Evolutionary conservation across 2,329 filamentous ascomycete genomes (phyloP).

Genomic region (Didymella pomorum): DNA sequence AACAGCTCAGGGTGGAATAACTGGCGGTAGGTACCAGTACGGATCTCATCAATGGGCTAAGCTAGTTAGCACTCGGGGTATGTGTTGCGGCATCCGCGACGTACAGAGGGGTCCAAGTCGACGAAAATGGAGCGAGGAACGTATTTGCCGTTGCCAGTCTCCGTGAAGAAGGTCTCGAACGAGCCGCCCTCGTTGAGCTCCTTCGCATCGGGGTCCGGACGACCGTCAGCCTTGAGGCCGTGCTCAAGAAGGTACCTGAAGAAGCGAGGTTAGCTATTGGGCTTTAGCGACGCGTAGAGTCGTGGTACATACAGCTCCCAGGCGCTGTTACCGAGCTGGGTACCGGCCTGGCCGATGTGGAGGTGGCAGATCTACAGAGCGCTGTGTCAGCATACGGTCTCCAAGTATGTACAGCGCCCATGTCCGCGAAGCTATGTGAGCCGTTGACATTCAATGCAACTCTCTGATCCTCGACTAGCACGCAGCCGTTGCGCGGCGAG

Average conservation of each 20-base stretch:
- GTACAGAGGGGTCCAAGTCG: conserved; percentile 73
- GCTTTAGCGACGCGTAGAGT: conserved; percentile 19
- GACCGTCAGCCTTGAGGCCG: conserved; percentile 71
- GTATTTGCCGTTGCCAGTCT: conserved; percentile 75
- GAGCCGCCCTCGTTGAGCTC: conserved; percentile 69
- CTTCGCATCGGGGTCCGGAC: conserved; percentile 67
- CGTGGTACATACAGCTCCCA: conserved; percentile 72
- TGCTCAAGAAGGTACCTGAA: conserved; percentile 75
- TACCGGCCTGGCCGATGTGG: conserved; percentile 75
- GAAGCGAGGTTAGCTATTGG: conserved; percentile 27
- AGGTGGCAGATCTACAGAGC: conserved; percentile 67
- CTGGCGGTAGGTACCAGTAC: conserved; percentile 71
- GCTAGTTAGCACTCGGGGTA: conserved; percentile 28
- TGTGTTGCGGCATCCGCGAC: conserved; percentile 25
- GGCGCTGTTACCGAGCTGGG: conserved; percentile 76
- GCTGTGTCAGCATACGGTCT: conserved; percentile 25
- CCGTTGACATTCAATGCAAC: conserved; percentile 11
- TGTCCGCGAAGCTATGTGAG: background rate
- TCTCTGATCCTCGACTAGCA: conserved; percentile 12
- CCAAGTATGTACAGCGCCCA: background rate
- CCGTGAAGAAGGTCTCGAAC: conserved; percentile 77
- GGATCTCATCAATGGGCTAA: conserved; percentile 75
- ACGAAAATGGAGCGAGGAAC: conserved; percentile 76
- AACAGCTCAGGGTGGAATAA: conserved; percentile 77
- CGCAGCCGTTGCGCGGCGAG: conserved; percentile 6